Base-by-base conservation (phyloP, 352 stramenopile genomes). In the Phytophthora cryptogea region DNA sequence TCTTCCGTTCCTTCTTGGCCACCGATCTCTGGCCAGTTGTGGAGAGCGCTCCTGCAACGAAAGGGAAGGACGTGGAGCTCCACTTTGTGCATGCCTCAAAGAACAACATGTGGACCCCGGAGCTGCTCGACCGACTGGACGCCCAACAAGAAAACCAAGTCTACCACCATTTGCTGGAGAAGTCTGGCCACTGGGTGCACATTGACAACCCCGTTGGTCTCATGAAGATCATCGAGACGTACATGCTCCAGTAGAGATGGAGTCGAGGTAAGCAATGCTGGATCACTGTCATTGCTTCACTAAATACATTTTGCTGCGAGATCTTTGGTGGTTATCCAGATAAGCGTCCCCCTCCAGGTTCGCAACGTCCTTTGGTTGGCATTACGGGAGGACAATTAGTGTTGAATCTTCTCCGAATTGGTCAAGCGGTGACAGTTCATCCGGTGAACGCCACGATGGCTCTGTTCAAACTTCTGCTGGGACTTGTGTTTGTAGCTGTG, bases 151-250 rank as follows among this genome's bases (percentile, higher is more conserved):
- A 66, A n/a, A 59, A 74, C 32, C 56, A 76, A 35, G 79, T 94
- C 36, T 75, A 88, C 40, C 68, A 80, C 55, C 81, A 94, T 54
- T 67, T 91, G 54, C 72, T 94, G 39, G 59, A 61, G 14, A 89
- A 90, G 31, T 77, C 83, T 28, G 85, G 83, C n/a, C 85, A 94
- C 59, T 94, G 85, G 85, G 80, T 94, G 58, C 85, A 94, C 65
- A 90, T 94, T 23, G 85, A 94, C 73, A 94, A 94, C 66, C 81
- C 83, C 0, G 46, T 61, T 17, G 85, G 83, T 6, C 68, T 94
- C n/a, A 72, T 94, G 50, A 59, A 83, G 33, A 79, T 91, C 41
- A 78, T 94, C 30, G 59, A 88, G 37, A 59, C 33, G n/a, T 77
- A 69, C 62, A 70, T 66, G 56, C 16, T 76, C 14, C 11, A 66